Evolutionary conservation across 2,329 filamentous ascomycete species (phyloP).

Genomic region (Mariannaea elegans): DNA sequence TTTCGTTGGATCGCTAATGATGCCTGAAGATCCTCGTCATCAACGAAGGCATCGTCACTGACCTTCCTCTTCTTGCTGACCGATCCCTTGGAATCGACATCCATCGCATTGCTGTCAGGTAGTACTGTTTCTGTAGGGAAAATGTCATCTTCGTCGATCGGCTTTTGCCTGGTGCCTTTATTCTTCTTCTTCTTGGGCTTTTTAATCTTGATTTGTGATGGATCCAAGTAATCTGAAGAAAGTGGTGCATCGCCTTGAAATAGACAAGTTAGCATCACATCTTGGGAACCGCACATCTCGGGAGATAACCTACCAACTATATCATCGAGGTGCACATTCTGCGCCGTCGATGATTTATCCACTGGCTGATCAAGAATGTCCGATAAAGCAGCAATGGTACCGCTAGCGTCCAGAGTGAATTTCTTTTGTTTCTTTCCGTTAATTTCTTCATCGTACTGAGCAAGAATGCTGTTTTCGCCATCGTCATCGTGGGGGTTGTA

Average conservation of each 20-base stretch:
- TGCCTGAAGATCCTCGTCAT: slow-evolving; percentile 92
- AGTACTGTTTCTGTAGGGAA: slow-evolving; percentile 54
- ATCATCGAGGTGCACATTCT: slow-evolving; percentile 84
- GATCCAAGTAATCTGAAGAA: slow-evolving; percentile 86
- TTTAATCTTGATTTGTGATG: slow-evolving; percentile 88
- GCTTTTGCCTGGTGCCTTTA: slow-evolving; percentile 77
- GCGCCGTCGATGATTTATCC: slow-evolving; percentile 68
- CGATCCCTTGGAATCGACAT: slow-evolving; percentile 70
- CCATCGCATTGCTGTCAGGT: slow-evolving; percentile 69
- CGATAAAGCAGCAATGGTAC: slow-evolving; percentile 71
- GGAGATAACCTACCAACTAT: slow-evolving; percentile 59
- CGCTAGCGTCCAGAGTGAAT: slow-evolving; percentile 86
- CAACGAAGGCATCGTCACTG: slow-evolving; percentile 76
- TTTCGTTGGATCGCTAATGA: slow-evolving; percentile 84
- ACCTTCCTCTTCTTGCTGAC: slow-evolving; percentile 69
- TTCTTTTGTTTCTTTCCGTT: slow-evolving; percentile 86
- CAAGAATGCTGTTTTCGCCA: slow-evolving; percentile 73
- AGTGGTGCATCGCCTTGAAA: slow-evolving; percentile 44
- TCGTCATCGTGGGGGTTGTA: slow-evolving; percentile 86
- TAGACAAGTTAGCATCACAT: slow-evolving; percentile 18
- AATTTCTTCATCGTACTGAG: slow-evolving; percentile 97
- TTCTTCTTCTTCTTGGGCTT: slow-evolving; percentile 95
- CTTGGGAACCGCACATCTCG: not conserved
- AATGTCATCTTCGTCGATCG: slow-evolving; percentile 69
- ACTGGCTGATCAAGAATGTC: slow-evolving; percentile 62